phyloP scores from a whole-genome alignment of 2,329 filamentous ascomycete species.

The Falciphora oryzae region DNA sequence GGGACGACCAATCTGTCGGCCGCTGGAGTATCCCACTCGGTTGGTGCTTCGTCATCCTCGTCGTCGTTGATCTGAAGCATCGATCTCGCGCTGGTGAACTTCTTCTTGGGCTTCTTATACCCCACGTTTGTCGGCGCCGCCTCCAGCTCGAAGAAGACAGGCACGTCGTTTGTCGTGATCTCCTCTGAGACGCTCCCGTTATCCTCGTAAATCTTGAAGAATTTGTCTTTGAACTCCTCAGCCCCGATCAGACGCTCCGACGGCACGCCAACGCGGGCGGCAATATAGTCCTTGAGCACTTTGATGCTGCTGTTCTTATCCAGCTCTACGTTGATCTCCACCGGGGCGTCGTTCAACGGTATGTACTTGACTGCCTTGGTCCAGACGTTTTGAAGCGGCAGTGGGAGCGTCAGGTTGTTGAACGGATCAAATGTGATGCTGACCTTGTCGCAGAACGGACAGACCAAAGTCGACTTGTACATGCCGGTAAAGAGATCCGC shows the following conservation, averaged over 20 bases:
- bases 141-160: constrained; percentile 72
- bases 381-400: constrained; percentile 84
- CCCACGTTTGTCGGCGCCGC: constrained; percentile 72
- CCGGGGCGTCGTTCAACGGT: constrained; percentile 65
- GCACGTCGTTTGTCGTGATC: constrained; percentile 60
- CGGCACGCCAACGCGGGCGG: constrained; percentile 60
- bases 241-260: constrained; percentile 65
- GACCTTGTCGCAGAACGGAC: constrained; percentile 85
- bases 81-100: constrained; percentile 35
- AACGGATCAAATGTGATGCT: constrained; percentile 99
- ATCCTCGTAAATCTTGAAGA: constrained; percentile 84
- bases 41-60: constrained; percentile 29
- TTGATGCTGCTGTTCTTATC: constrained; percentile 69
- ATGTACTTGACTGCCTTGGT: constrained; percentile 68
- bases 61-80: constrained; percentile 44
- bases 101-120: constrained; percentile 40
- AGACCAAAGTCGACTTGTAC: constrained; percentile 96
- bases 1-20: constrained; percentile 66
- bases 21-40: constrained; percentile 52
- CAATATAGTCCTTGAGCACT: constrained; percentile 62
- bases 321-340: constrained; percentile 71
- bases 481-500: constrained; percentile 95
- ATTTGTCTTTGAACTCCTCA: constrained; percentile 76
- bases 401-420: constrained; percentile 84
- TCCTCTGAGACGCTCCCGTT: constrained; percentile 61